Evolutionary conservation across 371 early-diverging fungal species (phyloP), one percentile per base, ranked within the genome.

Genomic region (Phascolomyces articulosus): DNA sequence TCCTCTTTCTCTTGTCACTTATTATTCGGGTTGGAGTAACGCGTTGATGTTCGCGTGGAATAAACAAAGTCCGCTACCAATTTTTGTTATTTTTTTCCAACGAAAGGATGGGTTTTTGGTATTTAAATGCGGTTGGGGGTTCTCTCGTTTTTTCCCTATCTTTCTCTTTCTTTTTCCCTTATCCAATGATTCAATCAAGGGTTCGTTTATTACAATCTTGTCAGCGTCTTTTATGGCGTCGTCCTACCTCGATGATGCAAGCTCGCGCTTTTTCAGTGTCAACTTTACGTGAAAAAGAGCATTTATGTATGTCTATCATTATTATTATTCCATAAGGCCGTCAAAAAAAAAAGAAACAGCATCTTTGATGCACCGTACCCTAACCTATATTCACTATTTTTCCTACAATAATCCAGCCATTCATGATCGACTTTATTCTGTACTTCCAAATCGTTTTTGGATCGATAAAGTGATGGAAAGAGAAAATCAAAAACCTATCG

Each of bases 391-490:
- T n/a, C n/a, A n/a, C n/a, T n/a, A n/a, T n/a, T n/a, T n/a, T n/a
- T n/a, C n/a, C n/a, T n/a, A n/a, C n/a, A n/a, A n/a, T n/a, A n/a
- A n/a, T n/a, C n/a, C 40, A 58, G 58, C 58, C 40, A 20, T 62
- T 4, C 34, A 57, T 20, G 60, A 68, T 4, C 58, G 16, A 9
- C 7, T 71, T 3, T 83, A 78, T 26, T 77, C 80, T n/a, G 78
- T 80, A 13, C 68, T 77, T 0, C 83, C 83, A n/a, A 65, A 75
- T 10, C 71, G 70, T 2, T 78, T 71, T 7, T 78, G 83, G 80
- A 78, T 78, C 69, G 79, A 82, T 63, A 75, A 76, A 31, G 58
- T 79, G 44, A 41, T 69, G 34, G 71, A 74, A 40, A 48, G 58
- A 10, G 71, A 70, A 63, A 66, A 66, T 23, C 66, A 62, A 59